phyloP scores from a whole-genome alignment of 2,329 filamentous ascomycete genomes.

The Exophiala sideris region DNA sequence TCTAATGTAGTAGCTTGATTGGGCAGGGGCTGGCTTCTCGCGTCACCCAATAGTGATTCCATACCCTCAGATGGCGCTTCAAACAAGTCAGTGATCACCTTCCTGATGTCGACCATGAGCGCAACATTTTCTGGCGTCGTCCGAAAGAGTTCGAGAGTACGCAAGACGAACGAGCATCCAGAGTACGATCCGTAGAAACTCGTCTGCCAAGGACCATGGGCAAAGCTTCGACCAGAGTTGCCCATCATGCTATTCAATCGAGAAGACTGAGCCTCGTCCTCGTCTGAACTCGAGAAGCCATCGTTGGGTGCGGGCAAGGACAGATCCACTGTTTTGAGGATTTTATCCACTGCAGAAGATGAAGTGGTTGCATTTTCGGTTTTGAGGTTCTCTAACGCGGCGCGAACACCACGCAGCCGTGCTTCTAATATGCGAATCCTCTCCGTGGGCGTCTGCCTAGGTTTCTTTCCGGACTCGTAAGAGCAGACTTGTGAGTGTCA shows the following conservation, averaged over 20 bases:
- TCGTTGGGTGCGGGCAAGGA: slow-evolving; percentile 10
- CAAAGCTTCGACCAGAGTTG: slow-evolving; percentile 6
- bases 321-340: slow-evolving; percentile 15
- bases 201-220: slow-evolving; percentile 12
- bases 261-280: slow-evolving; percentile 3
- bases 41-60: neutral
- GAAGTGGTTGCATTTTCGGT: slow-evolving; percentile 2
- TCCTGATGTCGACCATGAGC: slow-evolving; percentile 4
- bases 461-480: slow-evolving; percentile 19
- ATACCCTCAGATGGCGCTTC: slow-evolving; percentile 11
- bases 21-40: slow-evolving; percentile 10
- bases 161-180: slow-evolving; percentile 19
- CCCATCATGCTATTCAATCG: slow-evolving; percentile 21
- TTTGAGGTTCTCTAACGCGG: slow-evolving; percentile 16
- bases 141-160: slow-evolving; percentile 21
- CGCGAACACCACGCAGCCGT: slow-evolving; percentile 14
- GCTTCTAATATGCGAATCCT: slow-evolving; percentile 24
- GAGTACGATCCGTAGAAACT: slow-evolving; percentile 20
- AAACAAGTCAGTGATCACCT: slow-evolving; percentile 13
- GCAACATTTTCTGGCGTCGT: slow-evolving; percentile 4
- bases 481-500: slow-evolving; percentile 14
- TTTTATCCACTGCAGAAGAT: slow-evolving; percentile 11
- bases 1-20: slow-evolving; percentile 6
- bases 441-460: slow-evolving; percentile 23
- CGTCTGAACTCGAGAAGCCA: slow-evolving; percentile 8